Conservation (phyloP, 1,284 basidiomycete genomes). For the Ceraceosorus guamensis region DNA sequence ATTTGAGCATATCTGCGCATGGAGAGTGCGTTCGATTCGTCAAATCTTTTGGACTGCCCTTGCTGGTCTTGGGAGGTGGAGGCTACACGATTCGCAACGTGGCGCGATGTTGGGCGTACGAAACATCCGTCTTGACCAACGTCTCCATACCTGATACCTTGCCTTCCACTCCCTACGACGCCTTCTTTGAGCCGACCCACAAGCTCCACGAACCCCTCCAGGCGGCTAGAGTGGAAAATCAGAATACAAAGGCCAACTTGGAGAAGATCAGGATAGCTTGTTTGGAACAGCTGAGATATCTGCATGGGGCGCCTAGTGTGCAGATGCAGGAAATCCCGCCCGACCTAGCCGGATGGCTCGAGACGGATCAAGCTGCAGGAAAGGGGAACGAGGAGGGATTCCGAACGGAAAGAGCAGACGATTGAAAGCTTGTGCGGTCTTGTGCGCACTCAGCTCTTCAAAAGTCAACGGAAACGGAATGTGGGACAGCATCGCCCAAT, state of each 20-base stretch:
- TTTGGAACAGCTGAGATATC: slow-evolving; percentile 81
- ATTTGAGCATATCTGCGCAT: slow-evolving; percentile 96
- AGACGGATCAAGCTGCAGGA: slow-evolving; percentile 64
- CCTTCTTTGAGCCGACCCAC: slow-evolving; percentile 87
- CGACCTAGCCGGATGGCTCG: slow-evolving; percentile 69
- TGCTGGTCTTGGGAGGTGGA: slow-evolving; percentile 86
- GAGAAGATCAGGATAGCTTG: slow-evolving; percentile 79
- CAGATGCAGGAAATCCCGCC: slow-evolving; percentile 95
- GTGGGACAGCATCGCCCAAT: no score
- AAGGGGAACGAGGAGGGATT: slow-evolving; percentile 1
- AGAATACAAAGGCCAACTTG: slow-evolving; percentile 65
- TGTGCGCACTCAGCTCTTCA: no score
- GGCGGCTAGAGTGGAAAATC: slow-evolving; percentile 76
- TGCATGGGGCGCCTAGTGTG: slow-evolving; percentile 91
- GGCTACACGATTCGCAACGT: slow-evolving; percentile 89
- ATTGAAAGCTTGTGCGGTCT: no score
- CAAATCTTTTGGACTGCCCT: slow-evolving; percentile 78
- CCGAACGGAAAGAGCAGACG: no score
- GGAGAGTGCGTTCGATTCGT: slow-evolving; percentile 97
- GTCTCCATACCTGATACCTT: slow-evolving; percentile 75
- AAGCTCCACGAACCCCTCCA: slow-evolving; percentile 86
- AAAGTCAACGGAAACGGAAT: no score
- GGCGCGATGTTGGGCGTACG: slow-evolving; percentile 97
- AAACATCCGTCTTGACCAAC: slow-evolving; percentile 73
- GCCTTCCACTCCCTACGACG: slow-evolving; percentile 80